These are phyloP conservation scores for Plectosphaerella cucumerina DNA, from an alignment of 2,329 filamentous ascomycete genomes.

Conservation along the genomic window DNA sequence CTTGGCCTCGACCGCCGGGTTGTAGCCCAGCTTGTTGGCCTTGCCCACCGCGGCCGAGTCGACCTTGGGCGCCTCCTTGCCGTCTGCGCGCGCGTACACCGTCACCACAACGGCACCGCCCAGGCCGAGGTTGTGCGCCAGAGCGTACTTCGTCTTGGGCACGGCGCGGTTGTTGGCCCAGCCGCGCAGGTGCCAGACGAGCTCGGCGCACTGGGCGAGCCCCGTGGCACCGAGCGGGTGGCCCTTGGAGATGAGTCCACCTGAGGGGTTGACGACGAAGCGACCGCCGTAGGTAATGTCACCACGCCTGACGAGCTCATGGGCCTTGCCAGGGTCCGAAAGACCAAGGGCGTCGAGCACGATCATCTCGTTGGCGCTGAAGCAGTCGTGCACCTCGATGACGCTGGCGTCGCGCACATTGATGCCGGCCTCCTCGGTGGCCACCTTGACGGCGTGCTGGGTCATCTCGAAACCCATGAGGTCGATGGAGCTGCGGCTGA, in stretches of 20 bases:
- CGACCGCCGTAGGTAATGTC: conserved; percentile 89
- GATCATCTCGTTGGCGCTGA: conserved; percentile 92
- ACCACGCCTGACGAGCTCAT: conserved; percentile 81
- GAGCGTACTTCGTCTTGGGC: conserved; percentile 62
- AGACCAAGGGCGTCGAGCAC: conserved; percentile 84
- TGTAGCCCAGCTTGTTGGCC: conserved; percentile 74
- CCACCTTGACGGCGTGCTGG: conserved; percentile 61
- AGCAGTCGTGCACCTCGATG: conserved; percentile 94
- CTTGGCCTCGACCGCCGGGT: conserved; percentile 84
- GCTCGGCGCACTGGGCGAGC: conserved; percentile 91
- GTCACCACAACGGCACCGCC: conserved; percentile 89
- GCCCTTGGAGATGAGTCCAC: conserved; percentile 92
- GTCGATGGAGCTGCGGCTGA: conserved; percentile 77
- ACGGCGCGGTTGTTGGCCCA: conserved; percentile 90
- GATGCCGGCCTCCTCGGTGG: conserved; percentile 70
- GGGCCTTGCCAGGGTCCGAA: conserved; percentile 74
- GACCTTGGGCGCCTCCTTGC: conserved; percentile 56
- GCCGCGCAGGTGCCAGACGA: conserved; percentile 91
- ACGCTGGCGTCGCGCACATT: conserved; percentile 64
- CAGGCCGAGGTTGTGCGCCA: conserved; percentile 92
- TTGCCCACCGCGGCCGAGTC: conserved; percentile 61
- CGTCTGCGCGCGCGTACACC: conserved; percentile 82
- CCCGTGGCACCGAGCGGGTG: conserved; percentile 92
- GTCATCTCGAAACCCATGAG: conserved; percentile 88
- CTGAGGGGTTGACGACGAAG: conserved; percentile 87